These are phyloP conservation scores for Aureobasidium lini DNA, from an alignment of 2,329 filamentous ascomycete genomes.

Conservation along the genomic window DNA sequence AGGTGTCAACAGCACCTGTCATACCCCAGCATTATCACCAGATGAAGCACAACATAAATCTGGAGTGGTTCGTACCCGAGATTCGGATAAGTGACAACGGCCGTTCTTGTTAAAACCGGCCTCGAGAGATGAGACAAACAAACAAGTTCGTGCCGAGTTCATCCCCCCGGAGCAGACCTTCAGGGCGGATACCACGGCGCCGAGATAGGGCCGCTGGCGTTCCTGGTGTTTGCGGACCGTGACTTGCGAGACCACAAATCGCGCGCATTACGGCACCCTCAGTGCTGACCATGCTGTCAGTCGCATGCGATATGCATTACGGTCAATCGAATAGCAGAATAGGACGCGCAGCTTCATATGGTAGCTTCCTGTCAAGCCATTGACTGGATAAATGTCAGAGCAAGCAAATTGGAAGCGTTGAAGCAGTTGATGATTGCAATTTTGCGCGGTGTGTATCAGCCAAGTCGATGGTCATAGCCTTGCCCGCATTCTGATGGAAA, in stretches of 20 bases:
- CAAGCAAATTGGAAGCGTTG: slow-evolving; percentile 9
- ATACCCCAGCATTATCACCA: not conserved
- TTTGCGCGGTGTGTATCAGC: slow-evolving; percentile 11
- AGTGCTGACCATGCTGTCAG: not conserved
- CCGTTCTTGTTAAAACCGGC: slow-evolving; percentile 1
- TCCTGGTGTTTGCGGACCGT: slow-evolving; percentile 2
- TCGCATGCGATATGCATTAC: not conserved
- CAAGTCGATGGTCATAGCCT: slow-evolving; percentile 7
- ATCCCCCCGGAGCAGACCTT: not conserved
- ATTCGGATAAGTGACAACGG: not conserved
- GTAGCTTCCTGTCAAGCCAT: not conserved
- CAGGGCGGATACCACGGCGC: slow-evolving; percentile 3
- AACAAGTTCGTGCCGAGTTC: slow-evolving; percentile 9
- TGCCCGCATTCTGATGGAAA: slow-evolving; percentile 1
- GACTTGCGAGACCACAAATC: not conserved
- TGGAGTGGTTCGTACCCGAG: not conserved
- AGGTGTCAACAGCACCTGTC: not conserved
- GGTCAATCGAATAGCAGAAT: not conserved
- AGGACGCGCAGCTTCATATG: not conserved
- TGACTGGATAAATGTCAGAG: not conserved
- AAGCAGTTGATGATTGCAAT: slow-evolving; percentile 8
- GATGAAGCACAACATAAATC: not conserved
- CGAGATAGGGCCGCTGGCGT: slow-evolving; percentile 8
- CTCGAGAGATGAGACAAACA: slow-evolving; percentile 10
- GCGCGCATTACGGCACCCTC: slow-evolving; percentile 2